These are phyloP conservation scores for Auriculariales sp. DNA, from an alignment of 768 basidiomycete genomes.

Conservation along the genomic window DNA sequence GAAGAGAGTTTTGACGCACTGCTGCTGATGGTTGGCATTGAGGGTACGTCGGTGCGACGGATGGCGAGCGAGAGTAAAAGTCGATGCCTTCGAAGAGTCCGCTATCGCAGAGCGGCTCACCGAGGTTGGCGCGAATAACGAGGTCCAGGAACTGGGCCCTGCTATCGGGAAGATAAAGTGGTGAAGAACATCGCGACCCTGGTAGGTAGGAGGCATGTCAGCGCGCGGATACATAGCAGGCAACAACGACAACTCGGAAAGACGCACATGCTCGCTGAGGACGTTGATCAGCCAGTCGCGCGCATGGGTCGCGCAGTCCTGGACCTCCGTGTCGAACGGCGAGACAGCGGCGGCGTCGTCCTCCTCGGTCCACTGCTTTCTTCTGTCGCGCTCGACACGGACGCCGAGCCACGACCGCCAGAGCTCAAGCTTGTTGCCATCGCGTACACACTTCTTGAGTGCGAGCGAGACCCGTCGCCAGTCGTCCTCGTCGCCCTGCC, in stretches of 20 bases:
- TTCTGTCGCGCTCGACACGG: conserved; percentile 12
- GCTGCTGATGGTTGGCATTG: neutral
- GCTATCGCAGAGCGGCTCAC: conserved; percentile 7
- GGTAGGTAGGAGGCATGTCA: too few species aligned
- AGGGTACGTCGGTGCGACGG: neutral
- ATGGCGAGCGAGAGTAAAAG: neutral
- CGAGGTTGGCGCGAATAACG: conserved; percentile 31
- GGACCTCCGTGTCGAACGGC: neutral
- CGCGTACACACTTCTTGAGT: conserved; percentile 39
- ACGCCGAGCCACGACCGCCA: conserved; percentile 60
- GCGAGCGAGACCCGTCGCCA: conserved; percentile 43
- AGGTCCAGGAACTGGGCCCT: conserved; percentile 50
- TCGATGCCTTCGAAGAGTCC: neutral
- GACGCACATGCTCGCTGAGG: conserved; percentile 44
- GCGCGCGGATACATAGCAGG: too few species aligned
- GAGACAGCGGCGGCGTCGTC: conserved; percentile 14
- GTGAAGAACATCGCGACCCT: conserved; percentile 35
- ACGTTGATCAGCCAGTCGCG: conserved; percentile 33
- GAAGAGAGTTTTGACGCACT: neutral
- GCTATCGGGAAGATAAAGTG: conserved; percentile 63
- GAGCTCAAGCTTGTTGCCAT: conserved; percentile 62
- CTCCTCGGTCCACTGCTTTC: conserved; percentile 34
- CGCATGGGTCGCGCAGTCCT: conserved; percentile 2
- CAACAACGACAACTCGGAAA: too few species aligned
- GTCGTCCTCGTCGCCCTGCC: conserved; percentile 41